A percentile compares a stretch with the other conserved stretches of the same genome.
These are phyloP conservation scores for Apiospora saccharicola DNA, from an alignment of 2,329 filamentous ascomycete genomes.

Conservation along the genomic window DNA sequence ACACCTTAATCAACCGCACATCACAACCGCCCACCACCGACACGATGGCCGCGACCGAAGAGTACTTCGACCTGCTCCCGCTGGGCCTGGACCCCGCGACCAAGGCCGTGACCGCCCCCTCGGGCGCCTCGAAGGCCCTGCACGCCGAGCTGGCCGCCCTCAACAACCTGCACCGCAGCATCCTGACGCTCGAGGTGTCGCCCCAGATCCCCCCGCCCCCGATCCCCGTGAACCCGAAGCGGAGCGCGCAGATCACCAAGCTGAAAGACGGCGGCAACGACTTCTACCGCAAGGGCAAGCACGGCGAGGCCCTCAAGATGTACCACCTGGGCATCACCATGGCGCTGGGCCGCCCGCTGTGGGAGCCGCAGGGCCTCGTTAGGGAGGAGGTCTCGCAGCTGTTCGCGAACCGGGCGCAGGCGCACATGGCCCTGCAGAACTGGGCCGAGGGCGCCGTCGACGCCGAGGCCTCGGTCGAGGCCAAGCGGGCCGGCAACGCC, in stretches of 20 bases:
- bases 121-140: conserved; percentile 57
- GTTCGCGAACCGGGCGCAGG: conserved; percentile 89
- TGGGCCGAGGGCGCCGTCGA: conserved; percentile 91
- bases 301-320: conserved; percentile 78
- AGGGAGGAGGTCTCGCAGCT: conserved; percentile 83
- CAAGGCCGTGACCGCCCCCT: conserved; percentile 70
- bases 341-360: conserved; percentile 80
- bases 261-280: conserved; percentile 87
- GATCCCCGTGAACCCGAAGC: conserved; percentile 91
- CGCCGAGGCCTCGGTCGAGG: conserved; percentile 86
- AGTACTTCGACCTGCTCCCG: conserved; percentile 81
- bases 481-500: conserved; percentile 84
- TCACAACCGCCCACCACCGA: background rate
- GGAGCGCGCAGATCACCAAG: conserved; percentile 86
- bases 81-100: conserved; percentile 82
- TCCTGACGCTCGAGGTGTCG: conserved; percentile 71
- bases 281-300: conserved; percentile 79
- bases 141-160: conserved; percentile 73
- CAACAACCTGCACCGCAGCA: conserved; percentile 78
- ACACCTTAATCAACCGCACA: background rate
- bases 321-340: conserved; percentile 91
- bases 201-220: conserved; percentile 81
- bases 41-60: conserved; percentile 24
- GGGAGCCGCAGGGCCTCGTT: conserved; percentile 87
- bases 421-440: conserved; percentile 79